Base-by-base conservation (phyloP, 2,329 filamentous ascomycete species). In the Nothophoma quercina region DNA sequence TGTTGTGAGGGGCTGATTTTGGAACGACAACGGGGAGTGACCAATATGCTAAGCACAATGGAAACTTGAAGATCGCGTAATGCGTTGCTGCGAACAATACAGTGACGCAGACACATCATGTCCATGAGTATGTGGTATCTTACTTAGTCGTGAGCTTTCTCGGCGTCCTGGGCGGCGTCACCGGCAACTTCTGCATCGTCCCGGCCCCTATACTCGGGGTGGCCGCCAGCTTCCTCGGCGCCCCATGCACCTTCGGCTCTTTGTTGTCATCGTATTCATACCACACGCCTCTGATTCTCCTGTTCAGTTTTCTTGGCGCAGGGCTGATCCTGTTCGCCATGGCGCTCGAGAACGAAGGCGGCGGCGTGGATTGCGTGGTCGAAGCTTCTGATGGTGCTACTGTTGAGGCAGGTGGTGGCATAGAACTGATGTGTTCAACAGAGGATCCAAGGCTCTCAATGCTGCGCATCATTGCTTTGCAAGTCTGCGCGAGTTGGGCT, bases 241-340 rank as follows among this genome's bases (percentile, higher is more conserved):
- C 30, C 12, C 44, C 42, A 29, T 49, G 51, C 4, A 44, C 40
- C 7, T 28, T 38, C 6, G 51, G 35, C 15, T 34, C 34, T 3
- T 21, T 25, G 13, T 22, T 46, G 21, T 30, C 40, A 8, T 73
- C 70, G 33, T 73, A 73, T 47, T 73, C 71, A 40, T 73, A 73
- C 71, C 71, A 73, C 3, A 73, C 69, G 23, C 71, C 69, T 44
- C 70, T 68, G 38, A 73, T 63, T n/a, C 61, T 58, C 5, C 63
- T 50, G 41, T 73, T 73, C 12, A 73, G 44, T 44, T 73, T 73
- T 7, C 71, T 41, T 3, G 71, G 70, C 7, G 63, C 55, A 1
- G 71, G 71, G 9, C 46, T 63, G 8, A 72, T 70, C 0, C 62
- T 54, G 28, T 62, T 65, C 1, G 58, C 64, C 3, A 64, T 53